These are phyloP conservation scores for Phaeophleospora eucalypticola DNA, from an alignment of 2,329 filamentous ascomycete genomes.

Conservation along the genomic window DNA sequence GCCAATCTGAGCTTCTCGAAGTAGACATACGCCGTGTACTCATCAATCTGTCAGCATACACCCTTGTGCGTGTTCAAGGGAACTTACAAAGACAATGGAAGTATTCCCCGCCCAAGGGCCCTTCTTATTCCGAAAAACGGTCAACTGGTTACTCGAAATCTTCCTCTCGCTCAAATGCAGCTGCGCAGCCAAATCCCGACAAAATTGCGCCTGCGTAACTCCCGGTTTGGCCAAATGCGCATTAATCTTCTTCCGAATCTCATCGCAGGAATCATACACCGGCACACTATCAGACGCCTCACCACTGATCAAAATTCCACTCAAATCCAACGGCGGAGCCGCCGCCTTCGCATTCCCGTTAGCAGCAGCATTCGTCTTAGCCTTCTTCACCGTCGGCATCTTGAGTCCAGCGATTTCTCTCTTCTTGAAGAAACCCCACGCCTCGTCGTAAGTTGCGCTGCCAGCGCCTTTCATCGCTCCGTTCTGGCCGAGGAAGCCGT, in stretches of 20 bases:
- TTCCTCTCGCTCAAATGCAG: constrained; percentile 35
- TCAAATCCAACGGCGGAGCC: constrained; percentile 38
- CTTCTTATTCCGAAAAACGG: constrained; percentile 49
- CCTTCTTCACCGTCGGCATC: constrained; percentile 32
- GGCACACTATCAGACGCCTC: constrained; percentile 47
- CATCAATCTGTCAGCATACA: constrained; percentile 29
- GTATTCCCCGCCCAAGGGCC: constrained; percentile 49
- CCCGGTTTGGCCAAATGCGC: constrained; percentile 45
- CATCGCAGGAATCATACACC: constrained; percentile 57
- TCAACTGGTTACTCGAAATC: constrained; percentile 45
- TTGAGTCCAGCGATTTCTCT: constrained; percentile 48
- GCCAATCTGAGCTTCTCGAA: constrained; percentile 58
- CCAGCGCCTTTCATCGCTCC: constrained; percentile 36
- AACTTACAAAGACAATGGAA: constrained; percentile 37
- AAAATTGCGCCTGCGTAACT: constrained; percentile 52
- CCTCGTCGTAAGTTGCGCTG: constrained; percentile 31
- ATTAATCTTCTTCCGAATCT: constrained; percentile 55
- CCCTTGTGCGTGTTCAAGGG: not conserved
- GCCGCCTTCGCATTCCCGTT: constrained; percentile 3
- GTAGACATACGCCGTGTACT: constrained; percentile 33
- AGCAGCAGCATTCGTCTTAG: constrained; percentile 17
- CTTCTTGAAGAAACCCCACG: constrained; percentile 46
- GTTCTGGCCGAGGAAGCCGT: constrained; percentile 49
- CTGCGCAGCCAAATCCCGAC: constrained; percentile 46
- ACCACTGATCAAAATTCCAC: constrained; percentile 42